Percentiles rank a stretch among this genome's conserved stretches.
These are phyloP conservation scores for Litsea cubeba DNA, from an alignment of 164 flowering plant species.

Conservation along the genomic window DNA sequence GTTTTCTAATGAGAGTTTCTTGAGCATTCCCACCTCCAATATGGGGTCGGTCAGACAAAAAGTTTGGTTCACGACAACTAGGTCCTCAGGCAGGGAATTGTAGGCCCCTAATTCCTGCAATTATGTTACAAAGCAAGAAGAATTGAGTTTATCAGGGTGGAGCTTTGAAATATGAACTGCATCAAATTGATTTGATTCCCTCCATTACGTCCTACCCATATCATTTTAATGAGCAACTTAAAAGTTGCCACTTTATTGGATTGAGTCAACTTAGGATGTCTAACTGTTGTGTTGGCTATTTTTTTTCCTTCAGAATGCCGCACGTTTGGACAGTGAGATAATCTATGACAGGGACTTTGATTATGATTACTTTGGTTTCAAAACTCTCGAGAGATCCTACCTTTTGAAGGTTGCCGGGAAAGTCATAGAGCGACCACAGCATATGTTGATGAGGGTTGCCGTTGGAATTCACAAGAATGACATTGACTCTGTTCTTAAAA, in stretches of 20 bases:
- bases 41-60: no score
- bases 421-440: constrained; percentile 97
- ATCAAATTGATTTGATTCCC: neutral
- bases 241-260: neutral
- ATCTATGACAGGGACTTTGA: constrained; percentile 97
- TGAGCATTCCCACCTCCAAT: no score
- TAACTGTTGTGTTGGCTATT: neutral
- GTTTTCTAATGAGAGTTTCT: no score
- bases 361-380: constrained; percentile 98
- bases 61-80: no score
- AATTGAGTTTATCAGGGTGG: neutral
- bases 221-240: no score
- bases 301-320: constrained; percentile 70
- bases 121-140: neutral
- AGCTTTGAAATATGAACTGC: neutral
- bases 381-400: constrained; percentile 98
- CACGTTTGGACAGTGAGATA: constrained; percentile 88
- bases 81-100: no score
- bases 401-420: constrained; percentile 86
- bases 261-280: neutral
- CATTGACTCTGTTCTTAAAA: constrained; percentile 80
- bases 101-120: neutral
- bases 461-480: constrained; percentile 98
- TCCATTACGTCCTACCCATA: neutral
- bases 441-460: constrained; percentile 99